Conservation (phyloP, 140 eudicot genomes). For the Erigeron philadelphicus region DNA sequence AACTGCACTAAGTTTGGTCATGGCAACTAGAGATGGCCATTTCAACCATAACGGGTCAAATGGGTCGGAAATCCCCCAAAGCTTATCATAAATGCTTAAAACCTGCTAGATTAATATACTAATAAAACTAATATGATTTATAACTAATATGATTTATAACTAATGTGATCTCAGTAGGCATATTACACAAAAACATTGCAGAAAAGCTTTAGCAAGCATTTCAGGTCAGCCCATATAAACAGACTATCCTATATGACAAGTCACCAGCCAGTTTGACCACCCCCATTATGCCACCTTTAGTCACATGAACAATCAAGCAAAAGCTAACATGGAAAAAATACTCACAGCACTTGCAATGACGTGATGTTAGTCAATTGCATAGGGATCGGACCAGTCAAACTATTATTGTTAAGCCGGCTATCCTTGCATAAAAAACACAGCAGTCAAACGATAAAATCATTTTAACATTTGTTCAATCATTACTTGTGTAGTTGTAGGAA, state of each 20-base stretch:
- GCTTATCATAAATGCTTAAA: neutral
- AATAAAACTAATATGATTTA: neutral
- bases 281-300: slow-evolving; percentile 4
- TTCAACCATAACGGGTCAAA: neutral
- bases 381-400: slow-evolving; percentile 76
- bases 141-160: neutral
- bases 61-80: neutral
- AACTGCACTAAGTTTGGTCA: neutral
- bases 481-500: neutral
- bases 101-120: neutral
- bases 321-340: slow-evolving; percentile 20
- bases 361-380: slow-evolving; percentile 72
- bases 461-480: neutral
- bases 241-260: neutral
- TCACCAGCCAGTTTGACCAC: neutral
- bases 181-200: neutral
- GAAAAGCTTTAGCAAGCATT: neutral
- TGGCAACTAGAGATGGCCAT: neutral
- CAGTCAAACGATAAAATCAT: neutral
- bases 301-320: neutral
- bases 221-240: neutral
- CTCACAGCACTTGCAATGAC: slow-evolving; percentile 86
- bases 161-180: neutral
- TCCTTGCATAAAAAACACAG: slow-evolving; percentile 34
- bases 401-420: slow-evolving; percentile 90